phyloP scores from a whole-genome alignment of 2,329 filamentous ascomycete species.

The Trichothecium sympodiale region DNA sequence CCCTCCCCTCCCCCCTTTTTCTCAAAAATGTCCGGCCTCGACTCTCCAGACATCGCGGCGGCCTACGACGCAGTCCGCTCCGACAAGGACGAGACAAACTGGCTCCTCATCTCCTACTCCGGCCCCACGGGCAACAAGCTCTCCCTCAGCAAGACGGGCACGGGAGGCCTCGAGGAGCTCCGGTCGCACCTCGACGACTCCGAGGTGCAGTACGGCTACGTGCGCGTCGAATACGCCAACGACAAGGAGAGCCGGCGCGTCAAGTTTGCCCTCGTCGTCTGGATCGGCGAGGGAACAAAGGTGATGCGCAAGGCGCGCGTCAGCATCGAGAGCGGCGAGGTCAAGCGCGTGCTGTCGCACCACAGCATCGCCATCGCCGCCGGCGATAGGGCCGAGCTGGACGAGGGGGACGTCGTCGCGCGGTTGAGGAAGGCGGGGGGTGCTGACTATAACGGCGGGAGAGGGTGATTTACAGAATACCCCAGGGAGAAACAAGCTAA shows the following conservation, averaged over 20 bases:
- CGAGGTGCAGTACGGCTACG: slow-evolving; percentile 57
- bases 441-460: slow-evolving; percentile 59
- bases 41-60: slow-evolving; percentile 42
- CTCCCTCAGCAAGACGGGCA: slow-evolving; percentile 43
- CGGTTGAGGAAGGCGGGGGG: slow-evolving; percentile 55
- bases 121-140: slow-evolving; percentile 44
- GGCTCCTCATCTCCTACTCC: slow-evolving; percentile 55
- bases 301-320: slow-evolving; percentile 62
- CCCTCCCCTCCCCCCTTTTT: too few species aligned
- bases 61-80: slow-evolving; percentile 52
- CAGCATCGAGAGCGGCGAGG: slow-evolving; percentile 53
- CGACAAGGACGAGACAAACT: slow-evolving; percentile 50
- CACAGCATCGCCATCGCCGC: slow-evolving; percentile 56
- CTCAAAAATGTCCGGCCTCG: slow-evolving; percentile 33
- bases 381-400: slow-evolving; percentile 46
- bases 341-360: slow-evolving; percentile 53
- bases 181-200: slow-evolving; percentile 41
- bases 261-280: slow-evolving; percentile 58
- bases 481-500: too few species aligned
- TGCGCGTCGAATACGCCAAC: slow-evolving; percentile 58
- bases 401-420: slow-evolving; percentile 49
- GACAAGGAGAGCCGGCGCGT: slow-evolving; percentile 57
- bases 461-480: slow-evolving; percentile 32
- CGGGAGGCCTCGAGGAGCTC: slow-evolving; percentile 49
- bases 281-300: slow-evolving; percentile 54